These are phyloP conservation scores for Gaeumannomyces sp. DNA, from an alignment of 2,329 filamentous ascomycete genomes.

Conservation along the genomic window DNA sequence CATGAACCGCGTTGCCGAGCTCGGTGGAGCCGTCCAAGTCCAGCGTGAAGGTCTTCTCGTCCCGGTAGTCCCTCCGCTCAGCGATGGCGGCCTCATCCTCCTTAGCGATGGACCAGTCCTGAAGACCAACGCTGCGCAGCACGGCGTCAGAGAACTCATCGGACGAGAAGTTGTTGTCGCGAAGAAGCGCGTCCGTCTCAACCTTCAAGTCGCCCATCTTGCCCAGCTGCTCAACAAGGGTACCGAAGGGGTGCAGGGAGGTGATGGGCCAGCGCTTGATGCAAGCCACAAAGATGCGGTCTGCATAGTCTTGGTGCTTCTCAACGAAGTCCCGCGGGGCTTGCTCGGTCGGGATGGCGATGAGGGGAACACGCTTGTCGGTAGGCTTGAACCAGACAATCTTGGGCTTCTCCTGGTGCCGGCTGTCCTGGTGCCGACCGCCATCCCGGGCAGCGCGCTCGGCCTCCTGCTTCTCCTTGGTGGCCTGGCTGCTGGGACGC, in stretches of 20 bases:
- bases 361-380: constrained; percentile 95
- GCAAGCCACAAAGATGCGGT: constrained; percentile 96
- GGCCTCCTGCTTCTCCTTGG: constrained; percentile 98
- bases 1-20: constrained; percentile 86
- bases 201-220: constrained; percentile 97
- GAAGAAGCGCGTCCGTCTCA: constrained; percentile 91
- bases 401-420: constrained; percentile 94
- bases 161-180: constrained; percentile 97
- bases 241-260: constrained; percentile 97
- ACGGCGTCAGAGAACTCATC: constrained; percentile 98
- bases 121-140: constrained; percentile 81
- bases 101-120: constrained; percentile 81
- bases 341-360: constrained; percentile 97
- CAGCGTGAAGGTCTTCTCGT: constrained; percentile 84
- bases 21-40: constrained; percentile 84
- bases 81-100: constrained; percentile 72
- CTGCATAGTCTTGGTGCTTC: constrained; percentile 95
- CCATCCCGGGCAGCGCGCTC: constrained; percentile 90
- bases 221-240: constrained; percentile 91
- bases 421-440: constrained; percentile 67
- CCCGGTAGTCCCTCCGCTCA: constrained; percentile 81
- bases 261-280: constrained; percentile 99
- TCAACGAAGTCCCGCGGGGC: constrained; percentile 97
- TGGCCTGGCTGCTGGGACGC: constrained; percentile 94
- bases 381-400: constrained; percentile 99